Conservation (phyloP, 1,139 yeast species). For the Yamadazyma dushanensis region DNA sequence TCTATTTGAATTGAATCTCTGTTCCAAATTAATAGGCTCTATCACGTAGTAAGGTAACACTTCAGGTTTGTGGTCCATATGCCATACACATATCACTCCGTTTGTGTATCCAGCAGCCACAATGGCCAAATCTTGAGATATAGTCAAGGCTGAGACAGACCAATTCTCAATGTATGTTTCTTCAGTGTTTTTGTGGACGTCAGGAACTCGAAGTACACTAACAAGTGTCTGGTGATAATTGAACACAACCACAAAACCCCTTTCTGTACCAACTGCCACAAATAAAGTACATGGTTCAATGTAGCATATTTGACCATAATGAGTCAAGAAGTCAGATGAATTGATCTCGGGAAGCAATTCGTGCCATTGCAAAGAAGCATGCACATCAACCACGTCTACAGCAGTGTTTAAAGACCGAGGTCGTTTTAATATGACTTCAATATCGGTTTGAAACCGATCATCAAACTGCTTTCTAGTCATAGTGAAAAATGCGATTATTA, state of each 20-base stretch:
- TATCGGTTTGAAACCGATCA: constrained; percentile 37
- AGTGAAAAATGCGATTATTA: constrained; percentile 1
- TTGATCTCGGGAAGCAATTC: constrained; percentile 23
- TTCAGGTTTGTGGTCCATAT: constrained; percentile 16
- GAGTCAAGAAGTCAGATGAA: constrained; percentile 23
- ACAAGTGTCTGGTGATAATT: constrained; percentile 60
- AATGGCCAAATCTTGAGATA: constrained; percentile 34
- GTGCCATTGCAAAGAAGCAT: constrained; percentile 5
- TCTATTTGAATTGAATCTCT: constrained; percentile 25
- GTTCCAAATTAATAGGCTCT: constrained; percentile 27
- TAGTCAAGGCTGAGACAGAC: constrained; percentile 44
- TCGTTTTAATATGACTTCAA: constrained; percentile 22
- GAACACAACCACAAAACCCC: constrained; percentile 60
- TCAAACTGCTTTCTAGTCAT: constrained; percentile 26
- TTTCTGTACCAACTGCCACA: constrained; percentile 62
- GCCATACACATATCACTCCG: constrained; percentile 35
- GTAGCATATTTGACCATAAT: constrained; percentile 51
- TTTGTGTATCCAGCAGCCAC: constrained; percentile 35
- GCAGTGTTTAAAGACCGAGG: constrained; percentile 4
- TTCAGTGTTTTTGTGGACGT: constrained; percentile 11
- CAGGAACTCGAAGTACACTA: constrained; percentile 32
- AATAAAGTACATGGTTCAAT: constrained; percentile 48
- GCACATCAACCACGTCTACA: background rate
- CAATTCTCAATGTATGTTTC: constrained; percentile 8
- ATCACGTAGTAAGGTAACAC: constrained; percentile 25